phyloP scores from a whole-genome alignment of 148 eudicot species.

The Nyssa sinensis region DNA sequence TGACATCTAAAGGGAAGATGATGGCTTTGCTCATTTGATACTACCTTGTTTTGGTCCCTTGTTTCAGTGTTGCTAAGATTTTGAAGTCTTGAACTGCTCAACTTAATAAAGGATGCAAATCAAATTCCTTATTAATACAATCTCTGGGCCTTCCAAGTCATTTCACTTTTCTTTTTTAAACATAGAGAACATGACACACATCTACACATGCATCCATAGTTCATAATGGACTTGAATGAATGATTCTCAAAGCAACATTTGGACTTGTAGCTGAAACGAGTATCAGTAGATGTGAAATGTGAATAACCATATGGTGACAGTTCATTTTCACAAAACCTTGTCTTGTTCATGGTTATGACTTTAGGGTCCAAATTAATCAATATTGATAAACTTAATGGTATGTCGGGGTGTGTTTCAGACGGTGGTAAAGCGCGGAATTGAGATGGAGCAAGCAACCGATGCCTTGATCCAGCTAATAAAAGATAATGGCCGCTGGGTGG shows the following conservation, averaged over 20 bases:
- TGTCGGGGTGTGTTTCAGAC: slow-evolving; percentile 43
- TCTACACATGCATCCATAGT: neutral
- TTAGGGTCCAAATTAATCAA: neutral
- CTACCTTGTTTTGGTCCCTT: too few relatives aligned
- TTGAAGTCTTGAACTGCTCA: neutral
- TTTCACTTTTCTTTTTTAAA: neutral
- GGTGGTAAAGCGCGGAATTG: slow-evolving; percentile 83
- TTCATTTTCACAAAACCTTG: neutral
- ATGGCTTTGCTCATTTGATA: too few relatives aligned
- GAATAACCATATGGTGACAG: neutral
- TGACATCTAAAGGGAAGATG: too few relatives aligned
- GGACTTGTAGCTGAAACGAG: too few relatives aligned
- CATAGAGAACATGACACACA: neutral
- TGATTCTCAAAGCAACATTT: neutral
- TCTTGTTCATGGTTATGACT: neutral
- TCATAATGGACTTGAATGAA: neutral
- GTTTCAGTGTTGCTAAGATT: too few relatives aligned
- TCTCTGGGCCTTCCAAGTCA: too few relatives aligned
- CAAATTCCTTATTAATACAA: too few relatives aligned
- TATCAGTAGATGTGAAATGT: neutral
- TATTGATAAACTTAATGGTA: neutral
- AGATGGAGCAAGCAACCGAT: slow-evolving; percentile 90
- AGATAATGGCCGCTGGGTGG: slow-evolving; percentile 97
- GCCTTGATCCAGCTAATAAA: slow-evolving; percentile 87
- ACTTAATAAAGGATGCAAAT: too few relatives aligned